Evolutionary conservation across 768 basidiomycete genomes (phyloP).

Genomic region (Mycena alexandri): DNA sequence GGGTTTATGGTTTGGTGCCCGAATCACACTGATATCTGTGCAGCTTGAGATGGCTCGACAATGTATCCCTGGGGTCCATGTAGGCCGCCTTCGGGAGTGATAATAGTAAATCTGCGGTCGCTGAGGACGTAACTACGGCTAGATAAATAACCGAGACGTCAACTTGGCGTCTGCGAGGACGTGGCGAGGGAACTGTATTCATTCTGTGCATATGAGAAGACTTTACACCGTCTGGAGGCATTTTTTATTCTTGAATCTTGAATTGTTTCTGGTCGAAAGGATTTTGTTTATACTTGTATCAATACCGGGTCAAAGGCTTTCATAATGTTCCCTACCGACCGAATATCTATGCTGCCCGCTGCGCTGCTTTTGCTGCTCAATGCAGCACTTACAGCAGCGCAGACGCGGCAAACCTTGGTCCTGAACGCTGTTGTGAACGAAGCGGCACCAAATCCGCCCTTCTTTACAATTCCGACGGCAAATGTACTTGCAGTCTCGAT

Average conservation of each 20-base stretch:
- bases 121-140: too few species aligned
- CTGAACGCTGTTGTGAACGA: slow-evolving; percentile 49
- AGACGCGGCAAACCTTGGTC: slow-evolving; percentile 47
- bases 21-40: slow-evolving; percentile 1
- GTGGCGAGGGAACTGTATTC: too few species aligned
- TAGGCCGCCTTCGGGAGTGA: slow-evolving; percentile 1
- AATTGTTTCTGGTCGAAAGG: not conserved
- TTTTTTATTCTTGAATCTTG: too few species aligned
- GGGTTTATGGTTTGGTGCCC: slow-evolving; percentile 26
- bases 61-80: slow-evolving; percentile 45
- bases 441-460: slow-evolving; percentile 48
- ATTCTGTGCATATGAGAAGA: too few species aligned
- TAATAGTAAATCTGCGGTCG: too few species aligned
- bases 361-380: slow-evolving; percentile 51
- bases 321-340: slow-evolving; percentile 28
- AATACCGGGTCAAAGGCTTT: not conserved
- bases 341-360: slow-evolving; percentile 51
- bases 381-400: slow-evolving; percentile 48
- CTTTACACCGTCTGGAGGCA: too few species aligned
- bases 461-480: slow-evolving; percentile 57
- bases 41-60: slow-evolving; percentile 60
- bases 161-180: too few species aligned
- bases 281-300: not conserved
- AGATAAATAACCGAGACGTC: too few species aligned
- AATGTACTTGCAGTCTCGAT: slow-evolving; percentile 59